Evolutionary conservation across 306 rosid species (phyloP), one percentile per base, ranked within the genome.

Genomic region (Malus fusca): DNA sequence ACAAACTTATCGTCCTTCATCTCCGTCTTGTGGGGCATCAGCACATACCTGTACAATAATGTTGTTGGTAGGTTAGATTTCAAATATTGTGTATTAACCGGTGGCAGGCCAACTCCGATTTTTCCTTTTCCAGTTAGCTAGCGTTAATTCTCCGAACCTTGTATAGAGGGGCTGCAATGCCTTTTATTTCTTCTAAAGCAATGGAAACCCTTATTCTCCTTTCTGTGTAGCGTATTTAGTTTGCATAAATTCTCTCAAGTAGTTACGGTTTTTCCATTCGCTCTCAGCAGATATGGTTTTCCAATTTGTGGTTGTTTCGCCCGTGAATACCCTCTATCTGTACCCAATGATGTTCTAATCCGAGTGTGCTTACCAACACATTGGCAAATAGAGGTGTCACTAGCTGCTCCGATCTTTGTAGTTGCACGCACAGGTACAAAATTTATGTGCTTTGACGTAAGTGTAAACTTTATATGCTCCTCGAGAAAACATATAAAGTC

Each of bases 11-110:
- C 28, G 55, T 62, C 46, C 71, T 43, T 51, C 28, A 4, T 76
- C 60, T 74, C 71, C 75, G 9, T 53, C 68, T 37, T 83, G 35
- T 63, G 66, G 79, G 78, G 78, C 64, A 74, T 48, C 75, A 69
- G 76, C 75, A 72, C 78, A 80, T 79, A 75, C 63, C 28, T 82
- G 85, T 87, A 85, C 85, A 85, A 78, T 85, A 72, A 72, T 84
- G 81, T 69, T 77, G 25, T 72, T 63, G 18, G 62, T 79, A 83
- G 85, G 72, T 70, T 73, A 62, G 82, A 48, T 61, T 69, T 80
- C 75, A 68, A 71, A 75, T 44, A 17, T 78, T 74, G 82, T 82
- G 89, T 74, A 69, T 79, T 72, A 78, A 60, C 73, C 67, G 74
- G 82, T 64, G 80, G 74, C 76, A 70, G 73, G 59, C 75, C n/a